A percentile compares a stretch with the other conserved stretches of the same genome.
phyloP scores from a whole-genome alignment of 1,284 basidiomycete genomes.

The Psilocybe mexicana region DNA sequence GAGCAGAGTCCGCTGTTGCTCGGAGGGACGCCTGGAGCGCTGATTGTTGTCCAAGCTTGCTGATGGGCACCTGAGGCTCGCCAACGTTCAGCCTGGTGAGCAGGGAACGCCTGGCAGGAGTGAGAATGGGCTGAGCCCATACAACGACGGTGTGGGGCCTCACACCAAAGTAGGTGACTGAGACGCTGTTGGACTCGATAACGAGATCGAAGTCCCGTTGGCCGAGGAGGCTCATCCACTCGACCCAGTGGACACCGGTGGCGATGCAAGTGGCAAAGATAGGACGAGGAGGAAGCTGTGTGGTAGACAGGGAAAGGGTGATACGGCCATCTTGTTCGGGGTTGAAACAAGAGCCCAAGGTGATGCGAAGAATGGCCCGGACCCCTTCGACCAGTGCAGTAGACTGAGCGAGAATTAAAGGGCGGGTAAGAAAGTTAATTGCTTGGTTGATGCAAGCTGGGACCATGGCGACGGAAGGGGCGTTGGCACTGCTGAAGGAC shows the following conservation, averaged over 20 bases:
- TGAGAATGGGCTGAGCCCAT: slow-evolving; percentile 52
- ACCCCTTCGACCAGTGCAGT: slow-evolving; percentile 56
- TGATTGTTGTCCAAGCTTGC: slow-evolving; percentile 21
- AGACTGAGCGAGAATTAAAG: slow-evolving; percentile 54
- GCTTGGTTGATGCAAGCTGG: slow-evolving; percentile 64
- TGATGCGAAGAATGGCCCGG: slow-evolving; percentile 62
- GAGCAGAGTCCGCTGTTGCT: slow-evolving; percentile 15
- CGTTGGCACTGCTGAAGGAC: slow-evolving; percentile 27
- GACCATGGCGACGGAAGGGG: slow-evolving; percentile 24
- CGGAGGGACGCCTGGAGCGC: slow-evolving; percentile 11
- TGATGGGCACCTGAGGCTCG: slow-evolving; percentile 22
- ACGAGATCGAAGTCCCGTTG: slow-evolving; percentile 66
- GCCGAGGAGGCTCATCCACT: slow-evolving; percentile 68
- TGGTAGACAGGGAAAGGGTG: slow-evolving; percentile 59
- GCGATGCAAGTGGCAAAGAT: slow-evolving; percentile 64
- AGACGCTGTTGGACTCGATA: slow-evolving; percentile 64
- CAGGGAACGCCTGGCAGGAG: slow-evolving; percentile 18
- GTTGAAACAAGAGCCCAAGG: slow-evolving; percentile 57
- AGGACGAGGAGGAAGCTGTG: slow-evolving; percentile 59
- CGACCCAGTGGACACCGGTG: slow-evolving; percentile 64
- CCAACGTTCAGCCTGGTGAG: slow-evolving; percentile 17
- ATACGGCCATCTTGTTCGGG: slow-evolving; percentile 49
- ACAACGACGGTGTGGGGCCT: slow-evolving; percentile 41
- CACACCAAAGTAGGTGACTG: slow-evolving; percentile 45
- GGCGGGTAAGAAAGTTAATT: slow-evolving; percentile 65